These are phyloP conservation scores for Xenosphaeropsis pyriputrescens DNA, from an alignment of 2,329 filamentous ascomycete species.

Conservation along the genomic window DNA sequence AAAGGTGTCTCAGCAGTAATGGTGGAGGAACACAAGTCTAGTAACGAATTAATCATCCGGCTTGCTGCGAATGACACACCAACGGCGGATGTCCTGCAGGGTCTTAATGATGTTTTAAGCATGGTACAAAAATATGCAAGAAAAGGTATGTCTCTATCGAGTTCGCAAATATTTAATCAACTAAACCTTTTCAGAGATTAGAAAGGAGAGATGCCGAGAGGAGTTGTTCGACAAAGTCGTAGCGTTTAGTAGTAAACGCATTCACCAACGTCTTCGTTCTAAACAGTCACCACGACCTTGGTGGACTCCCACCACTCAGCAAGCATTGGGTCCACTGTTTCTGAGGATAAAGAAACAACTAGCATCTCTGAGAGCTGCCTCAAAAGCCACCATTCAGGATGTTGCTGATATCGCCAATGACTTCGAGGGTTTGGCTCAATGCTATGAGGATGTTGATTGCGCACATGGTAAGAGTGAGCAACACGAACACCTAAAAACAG, in stretches of 20 bases:
- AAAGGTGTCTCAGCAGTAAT: slow-evolving; percentile 8
- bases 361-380: too few relatives aligned
- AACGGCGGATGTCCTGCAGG: too few relatives aligned
- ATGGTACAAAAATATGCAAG: too few relatives aligned
- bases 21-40: slow-evolving; percentile 6
- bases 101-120: too few relatives aligned
- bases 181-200: too few relatives aligned
- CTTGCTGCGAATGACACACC: slow-evolving; percentile 8
- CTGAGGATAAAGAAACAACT: not conserved
- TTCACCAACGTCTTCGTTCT: too few relatives aligned
- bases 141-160: too few relatives aligned
- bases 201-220: too few relatives aligned
- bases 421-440: not conserved
- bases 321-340: not conserved
- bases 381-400: not conserved
- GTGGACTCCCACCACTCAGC: not conserved
- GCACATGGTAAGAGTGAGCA: not conserved
- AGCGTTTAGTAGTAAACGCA: too few relatives aligned
- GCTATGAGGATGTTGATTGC: not conserved
- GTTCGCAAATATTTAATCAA: too few relatives aligned
- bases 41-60: slow-evolving; percentile 5
- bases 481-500: not conserved
- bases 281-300: not conserved
- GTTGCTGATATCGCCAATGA: not conserved
- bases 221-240: too few relatives aligned